Evolutionary conservation across 371 early-diverging fungal genomes (phyloP).

Genomic region (Lichtheimia hyalospora): DNA sequence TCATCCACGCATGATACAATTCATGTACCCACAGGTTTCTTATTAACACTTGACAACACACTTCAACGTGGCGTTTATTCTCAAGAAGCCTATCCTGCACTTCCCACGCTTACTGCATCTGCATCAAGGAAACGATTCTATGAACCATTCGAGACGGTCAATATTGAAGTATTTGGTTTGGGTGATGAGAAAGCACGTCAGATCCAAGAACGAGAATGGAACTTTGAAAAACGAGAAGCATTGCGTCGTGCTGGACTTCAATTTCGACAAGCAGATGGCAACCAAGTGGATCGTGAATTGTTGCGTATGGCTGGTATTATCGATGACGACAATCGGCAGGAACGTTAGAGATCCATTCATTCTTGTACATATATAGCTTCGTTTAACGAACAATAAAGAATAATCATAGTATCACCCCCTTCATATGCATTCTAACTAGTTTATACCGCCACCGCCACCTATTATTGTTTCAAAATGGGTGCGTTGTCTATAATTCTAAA

Average conservation of each 20-base stretch:
- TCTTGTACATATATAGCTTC: not conserved
- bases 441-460: too few relatives aligned
- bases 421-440: too few relatives aligned
- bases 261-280: slow-evolving; percentile 43
- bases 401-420: not conserved
- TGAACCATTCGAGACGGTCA: slow-evolving; percentile 47
- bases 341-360: not conserved
- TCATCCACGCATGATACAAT: not conserved
- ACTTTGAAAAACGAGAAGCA: slow-evolving; percentile 60
- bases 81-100: slow-evolving; percentile 41
- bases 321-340: slow-evolving; percentile 24
- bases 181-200: slow-evolving; percentile 47
- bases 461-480: not conserved
- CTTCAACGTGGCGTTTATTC: slow-evolving; percentile 47
- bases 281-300: slow-evolving; percentile 39
- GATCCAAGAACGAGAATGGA: slow-evolving; percentile 52
- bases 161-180: slow-evolving; percentile 63
- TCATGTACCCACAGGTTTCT: slow-evolving; percentile 13
- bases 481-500: slow-evolving; percentile 3
- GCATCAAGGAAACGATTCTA: slow-evolving; percentile 14
- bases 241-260: slow-evolving; percentile 44
- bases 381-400: not conserved
- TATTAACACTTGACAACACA: slow-evolving; percentile 42
- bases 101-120: slow-evolving; percentile 27
- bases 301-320: slow-evolving; percentile 52